Base-by-base conservation (phyloP, 768 basidiomycete species). In the Inosperma sp. region DNA sequence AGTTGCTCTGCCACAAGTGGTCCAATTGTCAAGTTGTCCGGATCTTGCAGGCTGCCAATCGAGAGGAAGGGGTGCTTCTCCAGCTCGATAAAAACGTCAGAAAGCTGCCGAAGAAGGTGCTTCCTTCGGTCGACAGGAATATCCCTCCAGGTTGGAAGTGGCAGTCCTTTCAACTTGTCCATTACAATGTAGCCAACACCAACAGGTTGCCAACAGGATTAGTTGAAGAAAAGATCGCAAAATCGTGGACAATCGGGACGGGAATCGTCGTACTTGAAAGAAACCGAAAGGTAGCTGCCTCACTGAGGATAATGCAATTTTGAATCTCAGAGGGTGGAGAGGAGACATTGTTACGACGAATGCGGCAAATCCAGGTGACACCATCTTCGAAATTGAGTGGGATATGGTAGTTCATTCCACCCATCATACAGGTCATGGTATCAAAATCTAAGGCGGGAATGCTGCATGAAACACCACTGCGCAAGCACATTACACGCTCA, bases 101-200 rank as follows among this genome's bases (percentile, higher is more conserved):
- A 27, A 8, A 52, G 23, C 29, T 52, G 51, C 10, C 12, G 12
- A 21, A 52, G 21, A 13, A 52, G 13, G n/a, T n/a, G n/a, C 6
- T 37, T 2, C 5, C 22, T 26, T 19, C 14, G 13, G n/a, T 35
- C 16, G 7, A 16, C 33, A 10, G 33, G 21, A 14, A 10, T 39
- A 4, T 46, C 25, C 14, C 14, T 19, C 16, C 12, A 21, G 25
- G 13, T 6, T 4, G 25, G 9, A 19, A 52, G 29, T 19, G 43
- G 44, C 25, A 14, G 36, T 4, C 51, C 51, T 7, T 7, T 14
- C n/a, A 52, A 9, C 39, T 52, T 47, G 5, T 52, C 51, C 44
- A 52, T 52, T 16, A 52, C n/a, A 22, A 52, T 46, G 29, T 52
- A 52, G 23, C 51, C 45, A 6, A 52, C 26, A 2, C 51, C 51